Conservation (phyloP, 805 yeast genomes). For the Kodamaea restingae region DNA sequence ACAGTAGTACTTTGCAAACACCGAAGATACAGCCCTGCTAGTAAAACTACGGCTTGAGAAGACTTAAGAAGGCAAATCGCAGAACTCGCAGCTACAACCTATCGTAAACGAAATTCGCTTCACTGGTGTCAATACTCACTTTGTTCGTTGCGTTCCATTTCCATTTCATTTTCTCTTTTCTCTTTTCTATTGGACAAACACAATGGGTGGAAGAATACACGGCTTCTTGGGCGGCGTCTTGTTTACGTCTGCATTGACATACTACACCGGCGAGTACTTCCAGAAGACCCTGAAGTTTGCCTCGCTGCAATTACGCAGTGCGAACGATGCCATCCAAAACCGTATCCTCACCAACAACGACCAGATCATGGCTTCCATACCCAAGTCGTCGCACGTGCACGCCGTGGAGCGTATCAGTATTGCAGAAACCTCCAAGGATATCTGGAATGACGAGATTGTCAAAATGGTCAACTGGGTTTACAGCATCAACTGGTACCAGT, state of each 20-base stretch:
- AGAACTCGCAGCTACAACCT: too few species aligned
- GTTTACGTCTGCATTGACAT: conserved; percentile 59
- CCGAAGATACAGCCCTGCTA: too few species aligned
- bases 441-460: conserved; percentile 75
- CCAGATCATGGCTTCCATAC: conserved; percentile 40
- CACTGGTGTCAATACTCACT: too few species aligned
- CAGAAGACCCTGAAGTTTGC: conserved; percentile 44
- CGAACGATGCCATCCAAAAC: conserved; percentile 49
- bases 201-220: conserved; percentile 32
- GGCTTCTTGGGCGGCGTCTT: conserved; percentile 51
- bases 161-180: not conserved
- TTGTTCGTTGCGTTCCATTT: too few species aligned
- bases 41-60: too few species aligned
- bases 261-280: conserved; percentile 57
- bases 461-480: conserved; percentile 62
- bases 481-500: conserved; percentile 45
- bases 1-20: too few species aligned
- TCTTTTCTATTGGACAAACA: not conserved
- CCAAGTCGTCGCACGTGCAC: conserved; percentile 30
- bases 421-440: conserved; percentile 63
- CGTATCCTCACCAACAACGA: conserved; percentile 49
- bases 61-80: too few species aligned
- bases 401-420: conserved; percentile 35
- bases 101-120: too few species aligned
- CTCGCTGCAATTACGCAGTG: conserved; percentile 43